Evolutionary conservation across 495 filamentous ascomycete genomes (phyloP), one percentile per base, ranked within the genome.

Genomic region (Penicillium bialowiezense): DNA sequence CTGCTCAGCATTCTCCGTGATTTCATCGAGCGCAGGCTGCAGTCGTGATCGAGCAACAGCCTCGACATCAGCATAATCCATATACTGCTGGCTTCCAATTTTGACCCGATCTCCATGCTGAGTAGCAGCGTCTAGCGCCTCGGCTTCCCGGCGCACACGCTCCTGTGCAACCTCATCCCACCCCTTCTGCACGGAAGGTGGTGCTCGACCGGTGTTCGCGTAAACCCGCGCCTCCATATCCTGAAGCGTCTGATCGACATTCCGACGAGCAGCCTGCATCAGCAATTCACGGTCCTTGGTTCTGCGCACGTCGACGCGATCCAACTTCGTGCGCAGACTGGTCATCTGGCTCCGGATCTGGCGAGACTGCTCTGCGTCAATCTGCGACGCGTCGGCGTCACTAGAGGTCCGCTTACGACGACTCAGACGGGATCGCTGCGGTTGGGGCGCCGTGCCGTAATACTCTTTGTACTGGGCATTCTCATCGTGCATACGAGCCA

Each of bases 21-120:
- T 95, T 55, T 96, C 89, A 59, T 97, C 88, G n/a, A 98, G 64
- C 0, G 93, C 81, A 14, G 93, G 93, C 64, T 90, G 88, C n/a
- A 98, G 77, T 57, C 86, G 84, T 26, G 78, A 77, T 8, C 81
- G 80, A 0, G 93, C 93, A 51, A 97, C 84, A 9, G 79, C 81
- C 46, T 97, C 86, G 33, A 98, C 78, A 41, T 90, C 89, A 3
- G 81, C 75, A 64, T 85, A 80, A 40, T 92, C 83, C 70, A 97
- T 80, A 49, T 84, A 87, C 58, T 80, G 88, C 0, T 90, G 86
- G 19, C 86, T 83, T 18, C 95, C 92, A 41, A 98, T 84, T 53
- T 90, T 78, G 33, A 96, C 75, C 59, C 82, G 85, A 18, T 84
- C 80, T 44, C 78, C 69, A 53, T 78, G 77, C 20, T 68, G 57